Conservation (phyloP, 176 grass and related monocot species). For the Oryza rufipogon region DNA sequence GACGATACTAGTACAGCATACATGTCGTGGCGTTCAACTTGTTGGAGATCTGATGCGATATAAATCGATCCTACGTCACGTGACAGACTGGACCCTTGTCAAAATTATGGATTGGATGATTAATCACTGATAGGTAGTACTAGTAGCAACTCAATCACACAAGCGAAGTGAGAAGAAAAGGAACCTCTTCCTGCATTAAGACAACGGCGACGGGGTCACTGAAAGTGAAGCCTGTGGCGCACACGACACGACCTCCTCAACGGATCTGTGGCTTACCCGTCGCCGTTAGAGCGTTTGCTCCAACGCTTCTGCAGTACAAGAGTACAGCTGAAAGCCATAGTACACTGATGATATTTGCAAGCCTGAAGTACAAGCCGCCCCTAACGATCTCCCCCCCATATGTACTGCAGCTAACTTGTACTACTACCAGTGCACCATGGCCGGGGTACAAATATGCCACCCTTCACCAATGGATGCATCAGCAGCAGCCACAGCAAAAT, state of each 20-base stretch:
- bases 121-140: neutral
- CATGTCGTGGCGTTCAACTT: neutral
- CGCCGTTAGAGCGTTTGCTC: neutral
- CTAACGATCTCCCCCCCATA: neutral
- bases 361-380: slow-evolving; percentile 31
- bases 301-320: slow-evolving; percentile 43
- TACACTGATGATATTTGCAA: slow-evolving; percentile 4
- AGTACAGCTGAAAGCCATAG: slow-evolving; percentile 34
- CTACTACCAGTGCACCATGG: neutral
- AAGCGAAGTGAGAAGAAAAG: neutral
- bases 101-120: neutral
- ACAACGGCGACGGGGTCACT: neutral
- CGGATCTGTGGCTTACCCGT: slow-evolving; percentile 8
- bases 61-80: neutral
- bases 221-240: slow-evolving; percentile 35
- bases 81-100: neutral
- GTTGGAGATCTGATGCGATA: neutral
- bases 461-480: neutral
- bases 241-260: neutral
- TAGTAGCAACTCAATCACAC: neutral
- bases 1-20: neutral
- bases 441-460: slow-evolving; percentile 44
- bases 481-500: slow-evolving; percentile 14
- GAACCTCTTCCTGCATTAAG: neutral
- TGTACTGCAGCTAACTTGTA: slow-evolving; percentile 56